These are phyloP conservation scores for Penicillium decumbens DNA, from an alignment of 2,329 filamentous ascomycete genomes.

Conservation along the genomic window DNA sequence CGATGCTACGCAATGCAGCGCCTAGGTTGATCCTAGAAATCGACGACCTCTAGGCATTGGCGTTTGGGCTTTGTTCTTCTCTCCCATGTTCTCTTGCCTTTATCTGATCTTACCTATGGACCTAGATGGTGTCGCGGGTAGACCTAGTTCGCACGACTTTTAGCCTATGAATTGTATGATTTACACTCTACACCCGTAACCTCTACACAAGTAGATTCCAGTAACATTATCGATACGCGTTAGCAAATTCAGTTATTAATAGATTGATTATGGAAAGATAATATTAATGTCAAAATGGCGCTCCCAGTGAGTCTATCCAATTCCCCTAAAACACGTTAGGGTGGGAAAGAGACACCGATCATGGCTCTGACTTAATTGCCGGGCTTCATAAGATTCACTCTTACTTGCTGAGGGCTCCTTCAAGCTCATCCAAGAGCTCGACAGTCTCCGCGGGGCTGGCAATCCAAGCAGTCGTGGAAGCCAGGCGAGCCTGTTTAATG, in stretches of 20 bases:
- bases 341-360: not conserved
- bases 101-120: not conserved
- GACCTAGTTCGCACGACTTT: not conserved
- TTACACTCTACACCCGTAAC: not conserved
- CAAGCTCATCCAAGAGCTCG: slow-evolving; percentile 73
- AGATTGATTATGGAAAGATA: not conserved
- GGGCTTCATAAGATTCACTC: not conserved
- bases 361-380: not conserved
- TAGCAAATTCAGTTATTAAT: not conserved
- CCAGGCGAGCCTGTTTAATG: slow-evolving; percentile 61
- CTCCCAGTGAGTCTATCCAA: not conserved
- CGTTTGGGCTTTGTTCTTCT: slow-evolving; percentile 4
- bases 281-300: no score
- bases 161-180: not conserved
- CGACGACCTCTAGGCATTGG: slow-evolving; percentile 9
- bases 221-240: not conserved
- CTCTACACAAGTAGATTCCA: not conserved
- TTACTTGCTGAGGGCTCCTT: slow-evolving; percentile 13
- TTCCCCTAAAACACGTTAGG: not conserved
- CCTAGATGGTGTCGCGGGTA: slow-evolving; percentile 3
- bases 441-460: slow-evolving; percentile 89
- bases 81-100: not conserved
- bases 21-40: slow-evolving; percentile 3
- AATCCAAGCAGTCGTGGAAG: slow-evolving; percentile 95
- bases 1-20: slow-evolving; percentile 17